Evolutionary conservation across 108 stramenopile species (phyloP).

Genomic region (Nannochloropsis gaditana): DNA sequence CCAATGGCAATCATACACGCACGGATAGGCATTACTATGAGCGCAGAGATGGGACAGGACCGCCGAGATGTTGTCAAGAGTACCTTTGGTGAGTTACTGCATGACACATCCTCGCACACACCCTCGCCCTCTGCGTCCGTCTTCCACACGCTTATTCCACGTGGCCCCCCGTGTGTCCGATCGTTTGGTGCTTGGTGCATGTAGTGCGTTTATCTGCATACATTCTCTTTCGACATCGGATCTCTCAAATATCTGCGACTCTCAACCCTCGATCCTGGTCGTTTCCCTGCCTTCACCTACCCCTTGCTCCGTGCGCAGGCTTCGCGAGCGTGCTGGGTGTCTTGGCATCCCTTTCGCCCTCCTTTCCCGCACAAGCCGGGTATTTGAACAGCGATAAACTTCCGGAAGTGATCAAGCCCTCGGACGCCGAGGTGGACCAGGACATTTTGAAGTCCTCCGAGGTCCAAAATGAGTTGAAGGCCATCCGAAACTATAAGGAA

Average conservation of each 20-base stretch:
- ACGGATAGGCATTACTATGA: not conserved
- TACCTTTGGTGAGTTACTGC: not conserved
- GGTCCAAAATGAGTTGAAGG: conserved; percentile 8
- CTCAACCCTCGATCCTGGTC: too few relatives aligned
- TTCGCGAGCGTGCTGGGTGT: not conserved
- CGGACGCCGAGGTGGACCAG: not conserved
- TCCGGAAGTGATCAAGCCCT: not conserved
- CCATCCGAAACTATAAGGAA: not conserved
- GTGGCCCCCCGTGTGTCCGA: not conserved
- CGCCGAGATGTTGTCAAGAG: conserved; percentile 8
- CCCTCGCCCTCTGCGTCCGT: not conserved
- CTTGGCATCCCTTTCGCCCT: not conserved
- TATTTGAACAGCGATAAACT: conserved; percentile 8
- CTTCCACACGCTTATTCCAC: too few relatives aligned
- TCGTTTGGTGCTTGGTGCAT: not conserved
- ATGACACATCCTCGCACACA: not conserved
- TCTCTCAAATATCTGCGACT: not conserved
- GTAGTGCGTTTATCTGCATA: not conserved
- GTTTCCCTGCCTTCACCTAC: not conserved
- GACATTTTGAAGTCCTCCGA: not conserved
- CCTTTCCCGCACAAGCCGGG: not conserved
- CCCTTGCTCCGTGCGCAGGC: not conserved
- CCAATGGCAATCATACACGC: not conserved
- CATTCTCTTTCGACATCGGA: not conserved
- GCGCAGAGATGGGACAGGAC: not conserved